Conservation (phyloP, 768 basidiomycete species). For the Pisolithus orientalis region DNA sequence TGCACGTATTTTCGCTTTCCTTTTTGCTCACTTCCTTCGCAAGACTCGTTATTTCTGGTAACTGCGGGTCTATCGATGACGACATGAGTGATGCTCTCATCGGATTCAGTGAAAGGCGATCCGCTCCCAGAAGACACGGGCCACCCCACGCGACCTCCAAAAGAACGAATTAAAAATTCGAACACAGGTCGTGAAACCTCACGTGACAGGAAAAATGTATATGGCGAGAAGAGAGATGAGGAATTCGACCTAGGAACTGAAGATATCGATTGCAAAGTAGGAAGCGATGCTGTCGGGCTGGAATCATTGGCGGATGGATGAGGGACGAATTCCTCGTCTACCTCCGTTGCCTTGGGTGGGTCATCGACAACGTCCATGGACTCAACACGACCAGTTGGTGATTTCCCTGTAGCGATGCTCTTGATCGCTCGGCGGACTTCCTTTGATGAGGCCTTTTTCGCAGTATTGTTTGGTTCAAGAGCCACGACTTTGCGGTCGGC, state of each 20-base stretch:
- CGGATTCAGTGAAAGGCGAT: constrained; percentile 71
- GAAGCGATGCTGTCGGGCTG: constrained; percentile 43
- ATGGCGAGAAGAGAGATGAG: constrained; percentile 72
- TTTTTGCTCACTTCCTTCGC: constrained; percentile 55
- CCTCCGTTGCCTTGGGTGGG: constrained; percentile 25
- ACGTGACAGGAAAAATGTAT: constrained; percentile 89
- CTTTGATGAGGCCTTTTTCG: constrained; percentile 45
- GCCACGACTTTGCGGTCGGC: constrained; percentile 20
- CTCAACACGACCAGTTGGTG: constrained; percentile 27
- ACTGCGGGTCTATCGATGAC: constrained; percentile 84
- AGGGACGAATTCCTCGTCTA: constrained; percentile 62
- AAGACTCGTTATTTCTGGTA: constrained; percentile 40
- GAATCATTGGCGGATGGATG: constrained; percentile 49
- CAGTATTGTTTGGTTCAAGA: constrained; percentile 10
- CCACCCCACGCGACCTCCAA: constrained; percentile 93
- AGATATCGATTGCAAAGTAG: constrained; percentile 63
- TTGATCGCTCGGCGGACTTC: constrained; percentile 47
- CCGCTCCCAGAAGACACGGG: constrained; percentile 73
- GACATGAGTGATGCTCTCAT: constrained; percentile 88
- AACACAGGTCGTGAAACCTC: constrained; percentile 89
- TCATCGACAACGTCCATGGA: constrained; percentile 33
- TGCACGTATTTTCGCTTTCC: constrained; percentile 82
- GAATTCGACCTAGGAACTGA: constrained; percentile 51
- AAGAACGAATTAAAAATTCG: constrained; percentile 89
- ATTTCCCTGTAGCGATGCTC: constrained; percentile 28